Conservation (phyloP, 2,329 filamentous ascomycete species). For the Amylocarpus encephaloides region DNA sequence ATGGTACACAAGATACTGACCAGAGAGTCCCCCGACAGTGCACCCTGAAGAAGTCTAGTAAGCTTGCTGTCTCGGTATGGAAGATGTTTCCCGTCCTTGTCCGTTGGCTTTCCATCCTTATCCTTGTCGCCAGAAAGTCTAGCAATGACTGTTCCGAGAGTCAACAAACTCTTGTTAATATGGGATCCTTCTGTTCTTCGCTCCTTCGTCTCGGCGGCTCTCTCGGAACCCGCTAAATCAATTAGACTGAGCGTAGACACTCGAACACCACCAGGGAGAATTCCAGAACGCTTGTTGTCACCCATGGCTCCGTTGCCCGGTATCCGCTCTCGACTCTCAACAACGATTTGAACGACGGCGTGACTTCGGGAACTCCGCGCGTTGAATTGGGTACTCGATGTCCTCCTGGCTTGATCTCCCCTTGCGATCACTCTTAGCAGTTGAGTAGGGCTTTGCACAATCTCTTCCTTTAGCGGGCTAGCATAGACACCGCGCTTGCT, state of each 20-base stretch:
- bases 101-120: slow-evolving; percentile 62
- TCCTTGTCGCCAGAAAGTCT: slow-evolving; percentile 87
- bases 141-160: slow-evolving; percentile 89
- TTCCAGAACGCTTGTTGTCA: slow-evolving; percentile 60
- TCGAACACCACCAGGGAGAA: slow-evolving; percentile 80
- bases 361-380: slow-evolving; percentile 94
- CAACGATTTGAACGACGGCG: slow-evolving; percentile 96
- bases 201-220: slow-evolving; percentile 92
- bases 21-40: slow-evolving; percentile 85
- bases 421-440: slow-evolving; percentile 89
- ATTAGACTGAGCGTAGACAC: slow-evolving; percentile 95
- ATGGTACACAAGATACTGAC: slow-evolving; percentile 98
- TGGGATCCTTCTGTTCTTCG: slow-evolving; percentile 90
- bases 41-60: slow-evolving; percentile 84
- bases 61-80: slow-evolving; percentile 98
- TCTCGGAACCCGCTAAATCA: slow-evolving; percentile 92
- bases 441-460: slow-evolving; percentile 96
- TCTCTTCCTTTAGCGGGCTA: slow-evolving; percentile 93
- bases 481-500: slow-evolving; percentile 95
- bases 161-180: slow-evolving; percentile 97
- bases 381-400: slow-evolving; percentile 95
- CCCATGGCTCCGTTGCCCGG: slow-evolving; percentile 42
- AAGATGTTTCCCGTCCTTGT: slow-evolving; percentile 86
- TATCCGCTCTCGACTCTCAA: slow-evolving; percentile 86
- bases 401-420: slow-evolving; percentile 83